phyloP scores from a whole-genome alignment of 2,329 filamentous ascomycete species.

The Metarhizium album region DNA sequence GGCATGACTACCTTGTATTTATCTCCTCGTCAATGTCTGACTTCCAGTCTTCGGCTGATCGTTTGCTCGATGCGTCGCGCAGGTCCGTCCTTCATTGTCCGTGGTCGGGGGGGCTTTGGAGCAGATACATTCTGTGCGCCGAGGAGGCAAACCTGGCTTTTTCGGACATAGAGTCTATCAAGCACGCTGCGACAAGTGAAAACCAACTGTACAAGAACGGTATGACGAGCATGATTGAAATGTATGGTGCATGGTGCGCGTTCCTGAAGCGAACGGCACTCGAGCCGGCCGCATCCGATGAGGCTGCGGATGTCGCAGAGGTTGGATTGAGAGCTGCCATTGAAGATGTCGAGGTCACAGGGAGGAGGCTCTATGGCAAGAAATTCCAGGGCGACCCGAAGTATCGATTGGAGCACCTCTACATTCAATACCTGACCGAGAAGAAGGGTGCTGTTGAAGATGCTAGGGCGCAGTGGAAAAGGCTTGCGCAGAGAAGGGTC shows the following conservation, averaged over 20 bases:
- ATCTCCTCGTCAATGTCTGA: slow-evolving; percentile 39
- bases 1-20: slow-evolving; percentile 77
- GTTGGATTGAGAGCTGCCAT: slow-evolving; percentile 78
- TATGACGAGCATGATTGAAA: slow-evolving; percentile 78
- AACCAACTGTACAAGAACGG: slow-evolving; percentile 76
- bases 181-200: slow-evolving; percentile 82
- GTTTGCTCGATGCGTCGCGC: slow-evolving; percentile 60
- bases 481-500: slow-evolving; percentile 51
- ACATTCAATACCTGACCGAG: slow-evolving; percentile 84
- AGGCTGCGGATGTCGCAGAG: slow-evolving; percentile 81
- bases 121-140: slow-evolving; percentile 73
- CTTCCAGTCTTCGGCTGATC: slow-evolving; percentile 24
- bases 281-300: slow-evolving; percentile 59
- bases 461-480: slow-evolving; percentile 68
- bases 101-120: slow-evolving; percentile 87
- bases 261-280: slow-evolving; percentile 83
- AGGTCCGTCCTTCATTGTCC: slow-evolving; percentile 84
- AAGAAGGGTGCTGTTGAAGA: slow-evolving; percentile 67
- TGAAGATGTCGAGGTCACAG: slow-evolving; percentile 74
- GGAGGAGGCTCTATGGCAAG: slow-evolving; percentile 61
- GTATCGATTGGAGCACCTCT: slow-evolving; percentile 81
- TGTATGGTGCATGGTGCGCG: slow-evolving; percentile 90
- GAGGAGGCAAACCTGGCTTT: slow-evolving; percentile 71
- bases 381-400: slow-evolving; percentile 76
- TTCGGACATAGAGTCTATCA: slow-evolving; percentile 75